phyloP scores from a whole-genome alignment of 2,329 filamentous ascomycete species.

The Pseudovirgaria hyperparasitica region DNA sequence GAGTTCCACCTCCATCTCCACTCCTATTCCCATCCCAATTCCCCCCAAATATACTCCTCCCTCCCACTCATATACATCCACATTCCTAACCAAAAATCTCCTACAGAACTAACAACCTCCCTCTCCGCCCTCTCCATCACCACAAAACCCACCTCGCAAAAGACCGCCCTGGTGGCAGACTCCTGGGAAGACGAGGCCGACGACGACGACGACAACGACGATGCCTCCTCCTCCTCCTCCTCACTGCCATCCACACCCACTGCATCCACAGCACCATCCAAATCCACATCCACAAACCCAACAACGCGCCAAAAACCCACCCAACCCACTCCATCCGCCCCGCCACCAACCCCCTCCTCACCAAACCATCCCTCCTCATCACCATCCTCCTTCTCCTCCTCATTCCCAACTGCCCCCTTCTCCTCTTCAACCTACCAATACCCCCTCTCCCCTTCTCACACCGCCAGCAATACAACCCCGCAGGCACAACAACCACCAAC shows the following conservation, averaged over 20 bases:
- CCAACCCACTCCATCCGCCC: too few species aligned
- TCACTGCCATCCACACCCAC: constrained; percentile 16
- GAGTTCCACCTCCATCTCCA: too few species aligned
- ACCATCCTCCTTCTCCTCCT: constrained; percentile 13
- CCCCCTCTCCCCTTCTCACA: constrained; percentile 10
- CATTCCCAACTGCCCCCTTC: constrained; percentile 15
- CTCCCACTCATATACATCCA: too few species aligned
- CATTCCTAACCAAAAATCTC: too few species aligned
- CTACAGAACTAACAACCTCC: constrained; percentile 22
- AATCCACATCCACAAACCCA: constrained; percentile 48
- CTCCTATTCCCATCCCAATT: not conserved
- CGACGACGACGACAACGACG: constrained; percentile 21
- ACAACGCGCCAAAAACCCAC: too few species aligned
- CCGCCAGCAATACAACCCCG: constrained; percentile 5
- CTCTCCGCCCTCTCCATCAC: constrained; percentile 24
- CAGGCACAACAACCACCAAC: constrained; percentile 7
- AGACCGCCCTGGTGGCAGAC: constrained; percentile 39
- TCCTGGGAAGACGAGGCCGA: constrained; percentile 66
- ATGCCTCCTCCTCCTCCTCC: constrained; percentile 13
- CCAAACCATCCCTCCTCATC: too few species aligned
- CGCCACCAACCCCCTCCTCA: too few species aligned
- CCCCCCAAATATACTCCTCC: constrained; percentile 1
- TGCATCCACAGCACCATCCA: constrained; percentile 49
- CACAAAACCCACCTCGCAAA: constrained; percentile 14
- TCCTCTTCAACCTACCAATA: constrained; percentile 10